Conservation (phyloP, 768 basidiomycete species). For the Mycena olivaceomarginata region DNA sequence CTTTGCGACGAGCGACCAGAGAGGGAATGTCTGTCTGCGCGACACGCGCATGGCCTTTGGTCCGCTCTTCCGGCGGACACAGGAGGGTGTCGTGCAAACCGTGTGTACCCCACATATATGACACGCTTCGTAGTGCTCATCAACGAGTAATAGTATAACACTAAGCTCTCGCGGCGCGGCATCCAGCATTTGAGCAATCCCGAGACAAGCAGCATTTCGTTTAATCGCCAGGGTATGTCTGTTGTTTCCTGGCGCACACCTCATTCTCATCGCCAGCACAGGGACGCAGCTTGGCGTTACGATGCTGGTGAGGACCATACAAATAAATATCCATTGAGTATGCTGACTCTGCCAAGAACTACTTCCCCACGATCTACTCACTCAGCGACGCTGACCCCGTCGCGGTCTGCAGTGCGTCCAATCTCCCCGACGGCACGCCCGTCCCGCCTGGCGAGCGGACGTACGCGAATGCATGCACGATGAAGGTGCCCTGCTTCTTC, state of each 20-base stretch:
- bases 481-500: slow-evolving; percentile 73
- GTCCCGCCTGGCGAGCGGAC: slow-evolving; percentile 67
- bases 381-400: slow-evolving; percentile 81
- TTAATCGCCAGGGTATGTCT: slow-evolving; percentile 78
- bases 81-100: slow-evolving; percentile 73
- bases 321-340: background rate
- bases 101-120: slow-evolving; percentile 54
- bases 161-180: slow-evolving; percentile 64
- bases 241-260: background rate
- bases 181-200: slow-evolving; percentile 69
- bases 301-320: slow-evolving; percentile 70
- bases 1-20: slow-evolving; percentile 79
- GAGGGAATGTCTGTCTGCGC: slow-evolving; percentile 78
- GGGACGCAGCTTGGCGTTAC: slow-evolving; percentile 80
- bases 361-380: slow-evolving; percentile 82
- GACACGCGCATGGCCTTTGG: slow-evolving; percentile 88
- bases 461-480: slow-evolving; percentile 85
- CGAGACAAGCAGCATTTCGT: slow-evolving; percentile 80
- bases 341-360: slow-evolving; percentile 65
- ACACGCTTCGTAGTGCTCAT: slow-evolving; percentile 8
- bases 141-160: slow-evolving; percentile 59
- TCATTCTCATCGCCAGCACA: slow-evolving; percentile 49
- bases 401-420: slow-evolving; percentile 78
- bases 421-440: slow-evolving; percentile 73
- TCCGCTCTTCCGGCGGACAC: slow-evolving; percentile 62